These are phyloP conservation scores for Chimonanthus salicifolius DNA, from an alignment of 164 flowering plant genomes.

Conservation along the genomic window DNA sequence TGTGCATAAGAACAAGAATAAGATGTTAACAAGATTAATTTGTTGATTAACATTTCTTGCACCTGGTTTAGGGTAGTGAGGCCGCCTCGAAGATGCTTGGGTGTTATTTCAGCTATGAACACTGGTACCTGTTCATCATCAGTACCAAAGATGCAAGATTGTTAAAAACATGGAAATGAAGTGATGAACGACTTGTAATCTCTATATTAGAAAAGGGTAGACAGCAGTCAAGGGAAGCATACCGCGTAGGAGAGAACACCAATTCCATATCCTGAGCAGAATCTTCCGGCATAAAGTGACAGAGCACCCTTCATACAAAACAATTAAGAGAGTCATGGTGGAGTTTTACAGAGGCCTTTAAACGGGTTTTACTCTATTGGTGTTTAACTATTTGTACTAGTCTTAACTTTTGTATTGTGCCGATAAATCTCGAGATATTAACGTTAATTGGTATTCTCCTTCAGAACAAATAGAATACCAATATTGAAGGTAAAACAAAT, in stretches of 20 bases:
- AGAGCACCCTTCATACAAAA: slow-evolving; percentile 38
- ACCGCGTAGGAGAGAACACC: slow-evolving; percentile 91
- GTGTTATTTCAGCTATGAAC: slow-evolving; percentile 86
- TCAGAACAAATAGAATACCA: no score
- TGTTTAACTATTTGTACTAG: no score
- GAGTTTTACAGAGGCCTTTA: background rate
- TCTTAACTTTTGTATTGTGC: no score
- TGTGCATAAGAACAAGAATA: background rate
- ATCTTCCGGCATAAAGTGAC: slow-evolving; percentile 66
- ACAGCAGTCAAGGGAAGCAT: background rate
- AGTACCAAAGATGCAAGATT: no score
- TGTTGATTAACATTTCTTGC: background rate
- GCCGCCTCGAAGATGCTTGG: slow-evolving; percentile 73
- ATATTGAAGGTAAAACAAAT: no score
- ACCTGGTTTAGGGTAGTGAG: slow-evolving; percentile 78
- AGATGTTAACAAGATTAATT: background rate
- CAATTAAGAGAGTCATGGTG: background rate
- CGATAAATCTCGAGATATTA: no score
- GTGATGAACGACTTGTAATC: no score
- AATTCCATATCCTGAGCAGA: slow-evolving; percentile 83
- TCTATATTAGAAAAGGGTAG: no score
- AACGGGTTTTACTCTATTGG: no score
- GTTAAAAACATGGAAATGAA: no score
- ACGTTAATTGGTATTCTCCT: no score
- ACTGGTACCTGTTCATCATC: slow-evolving; percentile 58